Conservation (phyloP, 2,329 filamentous ascomycete genomes). For the Paracoccidioides lutzii region DNA sequence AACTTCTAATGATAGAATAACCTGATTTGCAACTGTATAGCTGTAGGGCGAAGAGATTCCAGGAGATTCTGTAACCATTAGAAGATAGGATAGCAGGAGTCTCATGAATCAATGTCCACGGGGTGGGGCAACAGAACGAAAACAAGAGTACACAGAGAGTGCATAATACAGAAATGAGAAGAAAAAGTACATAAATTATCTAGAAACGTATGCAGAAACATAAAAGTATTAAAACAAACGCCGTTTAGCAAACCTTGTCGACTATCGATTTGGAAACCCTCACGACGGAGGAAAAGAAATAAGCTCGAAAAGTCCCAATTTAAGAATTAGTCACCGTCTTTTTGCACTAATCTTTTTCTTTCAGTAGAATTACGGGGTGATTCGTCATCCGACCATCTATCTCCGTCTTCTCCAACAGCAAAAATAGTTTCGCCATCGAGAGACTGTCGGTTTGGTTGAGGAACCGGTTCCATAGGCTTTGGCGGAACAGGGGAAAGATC, state of each 20-base stretch:
- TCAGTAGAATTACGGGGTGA: conserved; percentile 38
- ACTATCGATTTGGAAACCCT: not conserved
- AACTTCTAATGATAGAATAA: not conserved
- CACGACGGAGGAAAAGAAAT: not conserved
- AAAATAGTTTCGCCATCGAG: conserved; percentile 91
- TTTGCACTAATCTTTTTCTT: conserved; percentile 38
- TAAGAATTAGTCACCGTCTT: conserved; percentile 16
- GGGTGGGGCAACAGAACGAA: not conserved
- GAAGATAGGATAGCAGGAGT: not conserved
- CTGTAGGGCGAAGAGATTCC: not conserved
- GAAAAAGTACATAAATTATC: not conserved
- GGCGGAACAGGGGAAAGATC: conserved; percentile 32
- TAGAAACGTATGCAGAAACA: not conserved
- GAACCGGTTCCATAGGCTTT: conserved; percentile 39
- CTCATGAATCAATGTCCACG: not conserved
- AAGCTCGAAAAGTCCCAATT: not conserved
- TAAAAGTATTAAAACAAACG: not conserved
- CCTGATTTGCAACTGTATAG: not conserved
- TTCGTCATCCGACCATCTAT: conserved; percentile 66
- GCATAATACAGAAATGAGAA: not conserved
- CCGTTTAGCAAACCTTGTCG: not conserved
- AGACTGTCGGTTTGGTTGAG: conserved; percentile 43
- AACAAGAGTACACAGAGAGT: not conserved
- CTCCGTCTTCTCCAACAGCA: conserved; percentile 74
- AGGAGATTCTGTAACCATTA: not conserved